A percentile compares a stretch with the other conserved stretches of the same genome.
phyloP scores from a whole-genome alignment of 1,284 basidiomycete species.

The Boletus albobrunnescens region DNA sequence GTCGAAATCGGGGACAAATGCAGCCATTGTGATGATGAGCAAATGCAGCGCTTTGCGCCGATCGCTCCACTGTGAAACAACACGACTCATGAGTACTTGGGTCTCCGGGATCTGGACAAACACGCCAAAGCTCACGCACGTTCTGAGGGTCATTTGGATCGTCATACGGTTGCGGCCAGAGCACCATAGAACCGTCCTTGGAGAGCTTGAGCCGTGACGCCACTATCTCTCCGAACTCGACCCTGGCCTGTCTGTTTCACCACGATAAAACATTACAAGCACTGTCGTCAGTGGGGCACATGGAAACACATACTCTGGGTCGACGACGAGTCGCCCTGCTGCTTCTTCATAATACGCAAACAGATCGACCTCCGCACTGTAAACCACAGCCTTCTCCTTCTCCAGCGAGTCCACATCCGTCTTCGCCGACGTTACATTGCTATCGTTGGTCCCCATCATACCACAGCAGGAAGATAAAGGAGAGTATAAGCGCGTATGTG shows the following conservation, averaged over 20 bases:
- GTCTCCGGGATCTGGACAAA: background rate
- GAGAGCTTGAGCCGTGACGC: conserved; percentile 49
- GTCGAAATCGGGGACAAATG: conserved; percentile 52
- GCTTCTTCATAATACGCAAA: conserved; percentile 49
- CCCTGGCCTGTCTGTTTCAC: conserved; percentile 45
- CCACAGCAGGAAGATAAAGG: background rate
- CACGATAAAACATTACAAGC: background rate
- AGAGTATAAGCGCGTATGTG: background rate
- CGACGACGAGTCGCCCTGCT: conserved; percentile 59
- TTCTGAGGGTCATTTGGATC: conserved; percentile 56
- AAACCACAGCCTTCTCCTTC: background rate
- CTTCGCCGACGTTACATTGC: no score
- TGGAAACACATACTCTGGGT: conserved; percentile 47
- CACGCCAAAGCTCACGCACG: conserved; percentile 26
- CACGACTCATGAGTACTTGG: background rate
- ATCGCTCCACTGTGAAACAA: conserved; percentile 38
- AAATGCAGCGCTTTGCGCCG: conserved; percentile 45
- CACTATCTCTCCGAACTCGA: conserved; percentile 47
- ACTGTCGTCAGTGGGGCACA: background rate
- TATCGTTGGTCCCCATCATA: background rate
- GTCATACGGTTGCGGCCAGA: conserved; percentile 56
- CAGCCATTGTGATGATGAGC: conserved; percentile 48
- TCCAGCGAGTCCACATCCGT: conserved; percentile 1
- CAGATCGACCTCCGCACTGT: conserved; percentile 37
- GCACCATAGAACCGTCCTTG: conserved; percentile 44